These are phyloP conservation scores for Aspergillus baeticus DNA, from an alignment of 495 filamentous ascomycete genomes.

Conservation along the genomic window DNA sequence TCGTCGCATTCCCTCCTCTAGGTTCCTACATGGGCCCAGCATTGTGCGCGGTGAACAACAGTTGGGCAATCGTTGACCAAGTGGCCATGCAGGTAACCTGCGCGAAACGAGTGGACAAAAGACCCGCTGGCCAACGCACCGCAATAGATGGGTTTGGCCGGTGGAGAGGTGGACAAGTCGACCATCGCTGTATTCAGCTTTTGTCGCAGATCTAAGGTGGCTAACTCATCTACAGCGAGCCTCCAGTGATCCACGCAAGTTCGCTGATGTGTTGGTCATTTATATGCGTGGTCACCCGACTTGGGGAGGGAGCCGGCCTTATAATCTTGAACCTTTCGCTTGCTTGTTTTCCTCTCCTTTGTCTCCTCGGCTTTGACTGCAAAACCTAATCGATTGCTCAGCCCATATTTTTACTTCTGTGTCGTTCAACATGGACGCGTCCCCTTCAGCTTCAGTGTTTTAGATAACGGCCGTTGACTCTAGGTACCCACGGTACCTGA, in stretches of 20 bases:
- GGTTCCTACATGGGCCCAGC: slow-evolving; percentile 23
- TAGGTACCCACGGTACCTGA: slow-evolving; percentile 19
- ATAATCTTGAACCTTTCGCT: slow-evolving; percentile 14
- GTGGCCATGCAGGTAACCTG: slow-evolving; percentile 25
- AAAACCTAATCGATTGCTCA: slow-evolving; percentile 4
- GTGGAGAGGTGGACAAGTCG: slow-evolving; percentile 8
- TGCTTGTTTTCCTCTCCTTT: neutral
- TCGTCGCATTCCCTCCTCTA: slow-evolving; percentile 11
- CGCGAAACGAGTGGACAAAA: slow-evolving; percentile 26
- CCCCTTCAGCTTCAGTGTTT: slow-evolving; percentile 1
- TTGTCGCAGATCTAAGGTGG: slow-evolving; percentile 18
- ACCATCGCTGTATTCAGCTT: slow-evolving; percentile 18
- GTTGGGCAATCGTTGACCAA: slow-evolving; percentile 17
- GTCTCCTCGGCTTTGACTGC: neutral
- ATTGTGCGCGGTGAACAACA: slow-evolving; percentile 13
- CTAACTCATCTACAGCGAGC: slow-evolving; percentile 18
- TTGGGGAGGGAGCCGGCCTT: slow-evolving; percentile 7
- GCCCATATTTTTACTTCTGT: neutral
- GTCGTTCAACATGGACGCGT: slow-evolving; percentile 13
- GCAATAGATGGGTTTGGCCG: slow-evolving; percentile 10
- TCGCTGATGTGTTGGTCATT: slow-evolving; percentile 25
- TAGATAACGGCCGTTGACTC: slow-evolving; percentile 20
- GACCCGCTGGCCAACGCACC: slow-evolving; percentile 27
- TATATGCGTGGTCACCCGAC: slow-evolving; percentile 25
- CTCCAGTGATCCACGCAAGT: slow-evolving; percentile 18